A percentile compares a stretch with the other conserved stretches of the same genome.
phyloP scores from a whole-genome alignment of 2,329 filamentous ascomycete species.

The Canariomyces notabilis region DNA sequence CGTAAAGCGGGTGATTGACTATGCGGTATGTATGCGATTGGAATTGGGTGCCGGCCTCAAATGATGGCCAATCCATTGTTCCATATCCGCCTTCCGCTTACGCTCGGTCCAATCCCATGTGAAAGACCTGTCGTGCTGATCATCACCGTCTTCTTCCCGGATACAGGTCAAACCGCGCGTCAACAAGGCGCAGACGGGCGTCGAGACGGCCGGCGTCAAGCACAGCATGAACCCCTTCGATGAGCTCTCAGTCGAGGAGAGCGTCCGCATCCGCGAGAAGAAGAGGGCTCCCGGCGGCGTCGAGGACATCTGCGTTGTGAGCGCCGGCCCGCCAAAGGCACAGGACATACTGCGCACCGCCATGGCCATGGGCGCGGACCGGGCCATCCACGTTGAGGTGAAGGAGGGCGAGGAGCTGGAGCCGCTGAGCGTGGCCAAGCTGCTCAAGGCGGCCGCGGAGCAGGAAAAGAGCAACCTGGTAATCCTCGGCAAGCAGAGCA shows the following conservation, averaged over 20 bases:
- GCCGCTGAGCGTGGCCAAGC: slow-evolving; percentile 86
- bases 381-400: slow-evolving; percentile 79
- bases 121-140: slow-evolving; percentile 3
- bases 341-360: slow-evolving; percentile 88
- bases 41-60: neutral
- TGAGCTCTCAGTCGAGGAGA: slow-evolving; percentile 95
- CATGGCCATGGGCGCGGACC: slow-evolving; percentile 98
- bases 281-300: slow-evolving; percentile 68
- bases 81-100: slow-evolving; percentile 4
- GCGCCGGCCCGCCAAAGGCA: slow-evolving; percentile 81
- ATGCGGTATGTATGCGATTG: slow-evolving; percentile 56
- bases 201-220: slow-evolving; percentile 90
- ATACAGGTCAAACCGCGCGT: slow-evolving; percentile 61
- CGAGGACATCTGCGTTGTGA: slow-evolving; percentile 86
- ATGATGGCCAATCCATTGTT: neutral
- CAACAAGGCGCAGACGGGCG: slow-evolving; percentile 71
- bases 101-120: neutral
- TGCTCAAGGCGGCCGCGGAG: slow-evolving; percentile 74
- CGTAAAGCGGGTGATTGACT: slow-evolving; percentile 82
- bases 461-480: slow-evolving; percentile 87
- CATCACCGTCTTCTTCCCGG: neutral
- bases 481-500: slow-evolving; percentile 94
- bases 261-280: slow-evolving; percentile 88
- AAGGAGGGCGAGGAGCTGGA: slow-evolving; percentile 73
- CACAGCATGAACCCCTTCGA: slow-evolving; percentile 99